A percentile compares a stretch with the other conserved stretches of the same genome.
Conservation (phyloP, 108 stramenopile genomes). For the Skeletonema marinoi region DNA sequence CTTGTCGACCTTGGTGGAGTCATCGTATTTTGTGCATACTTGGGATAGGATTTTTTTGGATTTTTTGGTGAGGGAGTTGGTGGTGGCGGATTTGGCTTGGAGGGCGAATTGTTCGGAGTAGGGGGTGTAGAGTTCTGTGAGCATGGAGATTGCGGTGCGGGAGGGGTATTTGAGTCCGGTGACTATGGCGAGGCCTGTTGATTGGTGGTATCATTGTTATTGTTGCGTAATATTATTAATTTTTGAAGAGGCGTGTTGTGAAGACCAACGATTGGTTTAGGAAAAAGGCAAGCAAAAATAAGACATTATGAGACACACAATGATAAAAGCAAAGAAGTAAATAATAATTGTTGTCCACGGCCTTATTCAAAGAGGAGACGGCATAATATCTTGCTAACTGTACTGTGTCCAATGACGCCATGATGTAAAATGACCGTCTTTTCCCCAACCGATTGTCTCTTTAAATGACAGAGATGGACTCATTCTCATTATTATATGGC, state of each 20-base stretch:
- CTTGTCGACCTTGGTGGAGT: conserved; percentile 87
- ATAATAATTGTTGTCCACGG: no score
- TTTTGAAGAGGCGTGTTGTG: no score
- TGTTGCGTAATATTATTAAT: background rate
- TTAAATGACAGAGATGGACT: no score
- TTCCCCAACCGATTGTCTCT: no score
- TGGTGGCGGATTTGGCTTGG: conserved; percentile 73
- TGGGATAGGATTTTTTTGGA: conserved; percentile 65
- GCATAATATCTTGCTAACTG: no score
- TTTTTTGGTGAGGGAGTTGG: conserved; percentile 77
- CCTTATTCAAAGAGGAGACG: no score
- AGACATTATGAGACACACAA: no score
- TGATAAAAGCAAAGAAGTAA: no score
- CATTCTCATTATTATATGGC: background rate
- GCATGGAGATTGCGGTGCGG: conserved; percentile 81
- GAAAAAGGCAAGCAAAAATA: no score
- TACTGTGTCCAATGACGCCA: background rate
- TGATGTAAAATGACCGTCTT: background rate
- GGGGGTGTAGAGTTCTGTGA: conserved; percentile 72
- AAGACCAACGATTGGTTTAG: no score
- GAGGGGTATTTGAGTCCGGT: conserved; percentile 86
- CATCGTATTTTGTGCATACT: conserved; percentile 82
- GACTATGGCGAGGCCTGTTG: conserved; percentile 80
- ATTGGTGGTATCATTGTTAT: background rate
- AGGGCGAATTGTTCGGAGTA: conserved; percentile 69